These are phyloP conservation scores for Rhizomucor pusillus DNA, from an alignment of 371 early-diverging fungal species.

Conservation along the genomic window DNA sequence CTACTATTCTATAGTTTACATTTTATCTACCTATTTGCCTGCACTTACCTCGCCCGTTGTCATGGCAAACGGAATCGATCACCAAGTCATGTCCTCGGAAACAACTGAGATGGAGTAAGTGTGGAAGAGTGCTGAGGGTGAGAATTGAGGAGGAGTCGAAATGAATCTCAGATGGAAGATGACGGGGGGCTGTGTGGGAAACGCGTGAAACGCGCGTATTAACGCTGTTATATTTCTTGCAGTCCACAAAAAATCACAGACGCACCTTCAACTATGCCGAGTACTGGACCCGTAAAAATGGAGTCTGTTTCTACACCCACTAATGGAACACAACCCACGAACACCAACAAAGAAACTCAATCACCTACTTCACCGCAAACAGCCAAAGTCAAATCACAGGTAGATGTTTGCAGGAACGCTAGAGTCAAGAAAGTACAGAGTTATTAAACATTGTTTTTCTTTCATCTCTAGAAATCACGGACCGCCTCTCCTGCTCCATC, in stretches of 20 bases:
- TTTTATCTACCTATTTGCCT: background rate
- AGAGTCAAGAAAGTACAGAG: too few relatives aligned
- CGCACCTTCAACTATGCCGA: background rate
- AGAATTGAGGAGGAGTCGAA: background rate
- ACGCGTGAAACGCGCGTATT: too few relatives aligned
- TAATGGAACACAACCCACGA: slow-evolving; percentile 5
- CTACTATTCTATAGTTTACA: background rate
- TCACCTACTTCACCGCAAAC: slow-evolving; percentile 11
- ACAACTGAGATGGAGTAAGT: slow-evolving; percentile 10
- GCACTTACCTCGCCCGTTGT: background rate
- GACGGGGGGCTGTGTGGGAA: too few relatives aligned
- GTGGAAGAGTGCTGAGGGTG: background rate
- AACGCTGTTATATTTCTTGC: too few relatives aligned
- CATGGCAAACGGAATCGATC: slow-evolving; percentile 18
- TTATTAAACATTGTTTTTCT: too few relatives aligned
- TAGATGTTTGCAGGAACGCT: background rate
- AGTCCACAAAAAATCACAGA: background rate
- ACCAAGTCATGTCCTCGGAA: slow-evolving; percentile 6
- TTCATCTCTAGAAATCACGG: background rate
- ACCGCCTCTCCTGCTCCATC: slow-evolving; percentile 25
- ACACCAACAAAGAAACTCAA: slow-evolving; percentile 6
- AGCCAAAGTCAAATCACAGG: slow-evolving; percentile 2
- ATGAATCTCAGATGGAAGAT: background rate
- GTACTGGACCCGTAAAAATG: background rate
- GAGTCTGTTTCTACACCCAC: background rate